A percentile compares a stretch with the other conserved stretches of the same genome.
Conservation (phyloP, 1,139 yeast species). For the Debaryomycetaceae sp. region DNA sequence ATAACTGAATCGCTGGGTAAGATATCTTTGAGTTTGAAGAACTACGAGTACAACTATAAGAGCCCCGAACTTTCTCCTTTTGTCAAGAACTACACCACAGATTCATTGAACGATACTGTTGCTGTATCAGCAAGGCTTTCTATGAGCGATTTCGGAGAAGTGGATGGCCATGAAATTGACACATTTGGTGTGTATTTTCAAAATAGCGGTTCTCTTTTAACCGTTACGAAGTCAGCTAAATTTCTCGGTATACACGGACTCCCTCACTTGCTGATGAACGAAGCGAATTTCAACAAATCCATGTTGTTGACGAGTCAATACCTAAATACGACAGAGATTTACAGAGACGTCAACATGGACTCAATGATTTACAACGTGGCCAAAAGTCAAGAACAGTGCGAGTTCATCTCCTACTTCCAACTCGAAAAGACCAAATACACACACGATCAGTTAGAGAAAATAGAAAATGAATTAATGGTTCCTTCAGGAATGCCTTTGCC, state of each 20-base stretch:
- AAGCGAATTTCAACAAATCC: constrained; percentile 38
- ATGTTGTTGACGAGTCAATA: constrained; percentile 35
- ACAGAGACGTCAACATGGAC: constrained; percentile 32
- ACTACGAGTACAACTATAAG: constrained; percentile 22
- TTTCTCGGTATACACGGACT: constrained; percentile 60
- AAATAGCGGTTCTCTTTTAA: constrained; percentile 62
- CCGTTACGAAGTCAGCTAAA: constrained; percentile 67
- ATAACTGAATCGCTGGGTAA: constrained; percentile 24
- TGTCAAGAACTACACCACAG: constrained; percentile 10
- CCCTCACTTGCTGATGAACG: constrained; percentile 53
- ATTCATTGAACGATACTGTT: constrained; percentile 28
- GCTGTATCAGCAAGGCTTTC: constrained; percentile 21
- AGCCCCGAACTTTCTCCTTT: constrained; percentile 17
- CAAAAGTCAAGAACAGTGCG: constrained; percentile 56
- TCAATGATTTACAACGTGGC: constrained; percentile 36
- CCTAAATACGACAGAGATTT: constrained; percentile 38
- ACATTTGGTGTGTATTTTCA: constrained; percentile 71
- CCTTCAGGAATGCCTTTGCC: constrained; percentile 79
- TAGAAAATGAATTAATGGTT: constrained; percentile 66
- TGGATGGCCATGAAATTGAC: constrained; percentile 40
- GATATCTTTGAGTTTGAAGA: constrained; percentile 20
- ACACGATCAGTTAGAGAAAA: constrained; percentile 48
- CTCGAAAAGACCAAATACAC: constrained; percentile 56
- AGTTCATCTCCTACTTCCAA: constrained; percentile 66
- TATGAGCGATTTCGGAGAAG: constrained; percentile 41